These are phyloP conservation scores for Manihot esculenta DNA, from an alignment of 441 rosid species.

Conservation along the genomic window DNA sequence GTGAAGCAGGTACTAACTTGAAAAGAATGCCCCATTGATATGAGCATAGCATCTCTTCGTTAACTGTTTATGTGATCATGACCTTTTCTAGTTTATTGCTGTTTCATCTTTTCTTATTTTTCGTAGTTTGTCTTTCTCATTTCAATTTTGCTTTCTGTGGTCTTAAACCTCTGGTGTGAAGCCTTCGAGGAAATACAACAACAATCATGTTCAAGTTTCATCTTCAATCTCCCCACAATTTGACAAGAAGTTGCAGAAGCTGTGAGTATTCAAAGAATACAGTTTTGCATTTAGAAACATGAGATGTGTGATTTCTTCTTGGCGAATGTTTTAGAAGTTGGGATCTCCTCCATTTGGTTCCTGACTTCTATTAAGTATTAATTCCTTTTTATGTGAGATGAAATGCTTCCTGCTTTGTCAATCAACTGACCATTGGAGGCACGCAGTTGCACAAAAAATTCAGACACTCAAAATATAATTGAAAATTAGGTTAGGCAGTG, in stretches of 20 bases:
- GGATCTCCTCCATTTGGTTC: too few relatives aligned
- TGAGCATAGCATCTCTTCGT: not conserved
- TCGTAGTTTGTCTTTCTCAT: not conserved
- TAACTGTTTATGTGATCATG: not conserved
- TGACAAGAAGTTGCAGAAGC: slow-evolving; percentile 78
- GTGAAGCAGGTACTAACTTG: slow-evolving; percentile 40
- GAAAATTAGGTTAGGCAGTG: not conserved
- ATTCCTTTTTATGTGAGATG: too few relatives aligned
- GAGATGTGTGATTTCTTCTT: slow-evolving; percentile 4
- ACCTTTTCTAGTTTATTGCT: not conserved
- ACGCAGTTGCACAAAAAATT: not conserved
- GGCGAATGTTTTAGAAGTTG: not conserved
- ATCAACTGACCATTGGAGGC: not conserved
- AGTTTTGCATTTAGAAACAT: slow-evolving; percentile 8
- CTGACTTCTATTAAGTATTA: too few relatives aligned
- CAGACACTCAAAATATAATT: not conserved
- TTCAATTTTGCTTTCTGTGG: slow-evolving; percentile 18
- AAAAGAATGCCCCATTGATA: slow-evolving; percentile 2
- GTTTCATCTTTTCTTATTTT: not conserved
- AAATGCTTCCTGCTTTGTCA: too few relatives aligned
- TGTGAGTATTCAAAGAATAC: slow-evolving; percentile 49
- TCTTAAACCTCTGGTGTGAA: slow-evolving; percentile 50
- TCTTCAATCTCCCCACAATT: slow-evolving; percentile 40
- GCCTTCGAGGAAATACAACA: slow-evolving; percentile 51
- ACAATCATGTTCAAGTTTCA: slow-evolving; percentile 35